Evolutionary conservation across 2,329 filamentous ascomycete species (phyloP).

Genomic region (Pestalotiopsis sp.): DNA sequence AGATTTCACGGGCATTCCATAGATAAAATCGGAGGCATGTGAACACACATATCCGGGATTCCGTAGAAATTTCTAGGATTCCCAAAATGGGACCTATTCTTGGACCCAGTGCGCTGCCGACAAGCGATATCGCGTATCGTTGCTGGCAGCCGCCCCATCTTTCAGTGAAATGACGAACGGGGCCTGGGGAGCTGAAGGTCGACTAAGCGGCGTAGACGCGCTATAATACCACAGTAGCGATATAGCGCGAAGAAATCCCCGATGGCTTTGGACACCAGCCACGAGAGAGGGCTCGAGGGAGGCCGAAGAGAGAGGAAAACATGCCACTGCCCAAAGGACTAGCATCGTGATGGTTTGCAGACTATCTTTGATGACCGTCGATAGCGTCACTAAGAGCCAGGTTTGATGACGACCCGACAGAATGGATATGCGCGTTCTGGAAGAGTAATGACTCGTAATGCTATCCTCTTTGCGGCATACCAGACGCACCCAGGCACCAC

Average conservation of each 20-base stretch:
- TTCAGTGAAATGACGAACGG: background rate
- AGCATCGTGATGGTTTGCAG: background rate
- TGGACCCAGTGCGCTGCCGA: background rate
- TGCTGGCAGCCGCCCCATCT: background rate
- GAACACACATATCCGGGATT: too few relatives aligned
- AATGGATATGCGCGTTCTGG: background rate
- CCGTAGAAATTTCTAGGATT: too few relatives aligned
- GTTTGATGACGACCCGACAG: background rate
- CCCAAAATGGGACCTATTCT: too few relatives aligned
- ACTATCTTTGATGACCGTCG: conserved; percentile 3
- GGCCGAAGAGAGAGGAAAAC: too few relatives aligned
- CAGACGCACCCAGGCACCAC: background rate
- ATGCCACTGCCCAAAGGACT: background rate
- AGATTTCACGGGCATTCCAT: background rate
- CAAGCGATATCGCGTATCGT: background rate
- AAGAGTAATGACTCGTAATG: background rate
- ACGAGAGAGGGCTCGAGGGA: background rate
- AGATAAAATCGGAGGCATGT: background rate
- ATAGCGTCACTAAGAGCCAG: background rate
- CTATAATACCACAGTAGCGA: background rate
- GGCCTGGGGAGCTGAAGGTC: background rate
- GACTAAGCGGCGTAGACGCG: background rate
- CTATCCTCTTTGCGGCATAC: background rate
- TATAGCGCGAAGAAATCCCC: background rate
- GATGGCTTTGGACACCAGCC: background rate